A percentile compares a stretch with the other conserved stretches of the same genome.
These are phyloP conservation scores for Penicillium antarcticum DNA, from an alignment of 495 filamentous ascomycete species.

Conservation along the genomic window DNA sequence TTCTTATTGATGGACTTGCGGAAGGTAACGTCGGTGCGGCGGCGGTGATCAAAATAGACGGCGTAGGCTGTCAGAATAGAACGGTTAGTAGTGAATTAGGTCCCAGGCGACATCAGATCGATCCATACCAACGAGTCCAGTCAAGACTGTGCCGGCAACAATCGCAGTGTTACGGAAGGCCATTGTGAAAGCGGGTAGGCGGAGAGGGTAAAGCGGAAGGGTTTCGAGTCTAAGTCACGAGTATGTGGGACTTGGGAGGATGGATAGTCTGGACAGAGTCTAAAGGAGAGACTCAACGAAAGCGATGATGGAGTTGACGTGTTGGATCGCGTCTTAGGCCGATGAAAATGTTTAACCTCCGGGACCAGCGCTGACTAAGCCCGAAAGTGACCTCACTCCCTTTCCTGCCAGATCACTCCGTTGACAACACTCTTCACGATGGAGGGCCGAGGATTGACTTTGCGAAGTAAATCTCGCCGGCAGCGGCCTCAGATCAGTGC, in stretches of 20 bases:
- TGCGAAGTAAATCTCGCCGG: slow-evolving; percentile 81
- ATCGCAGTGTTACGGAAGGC: slow-evolving; percentile 9
- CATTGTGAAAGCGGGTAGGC: slow-evolving; percentile 29
- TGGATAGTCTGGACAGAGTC: too few species aligned
- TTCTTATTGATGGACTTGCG: slow-evolving; percentile 79
- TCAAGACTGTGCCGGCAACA: slow-evolving; percentile 63
- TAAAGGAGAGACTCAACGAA: too few species aligned
- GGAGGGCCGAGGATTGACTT: slow-evolving; percentile 73
- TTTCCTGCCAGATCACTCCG: neutral
- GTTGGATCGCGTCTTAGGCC: neutral
- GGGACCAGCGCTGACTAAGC: too few species aligned
- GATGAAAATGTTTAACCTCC: neutral
- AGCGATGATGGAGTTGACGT: neutral
- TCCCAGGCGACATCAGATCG: neutral
- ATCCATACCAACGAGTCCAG: slow-evolving; percentile 69
- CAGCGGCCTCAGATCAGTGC: slow-evolving; percentile 72
- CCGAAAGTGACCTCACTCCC: too few species aligned
- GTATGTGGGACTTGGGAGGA: neutral
- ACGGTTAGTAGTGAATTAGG: neutral
- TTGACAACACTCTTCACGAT: slow-evolving; percentile 16
- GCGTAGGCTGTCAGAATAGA: slow-evolving; percentile 57
- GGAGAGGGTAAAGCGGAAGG: slow-evolving; percentile 16
- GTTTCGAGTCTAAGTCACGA: neutral
- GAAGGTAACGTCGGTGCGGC: slow-evolving; percentile 83
- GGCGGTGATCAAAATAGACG: slow-evolving; percentile 91